phyloP scores from a whole-genome alignment of 2,329 filamentous ascomycete genomes.

The Paecilomyces variotii region DNA sequence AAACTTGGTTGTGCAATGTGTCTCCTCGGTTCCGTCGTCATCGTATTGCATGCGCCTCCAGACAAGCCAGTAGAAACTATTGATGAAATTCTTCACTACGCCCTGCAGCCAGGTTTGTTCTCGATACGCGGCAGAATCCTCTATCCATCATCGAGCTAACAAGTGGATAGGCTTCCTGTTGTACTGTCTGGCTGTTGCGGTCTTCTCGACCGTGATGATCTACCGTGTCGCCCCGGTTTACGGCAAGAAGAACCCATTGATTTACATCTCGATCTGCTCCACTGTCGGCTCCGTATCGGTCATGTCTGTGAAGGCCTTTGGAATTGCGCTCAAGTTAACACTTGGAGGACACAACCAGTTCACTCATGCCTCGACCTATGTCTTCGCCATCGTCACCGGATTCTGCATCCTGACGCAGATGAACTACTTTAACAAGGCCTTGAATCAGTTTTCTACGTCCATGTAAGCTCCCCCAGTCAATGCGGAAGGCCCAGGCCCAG shows the following conservation, averaged over 20 bases:
- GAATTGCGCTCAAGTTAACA: constrained; percentile 93
- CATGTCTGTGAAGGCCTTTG: constrained; percentile 98
- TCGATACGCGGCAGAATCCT: not conserved
- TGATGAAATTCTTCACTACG: constrained; percentile 83
- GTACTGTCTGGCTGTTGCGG: constrained; percentile 70
- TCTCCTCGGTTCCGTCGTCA: constrained; percentile 91
- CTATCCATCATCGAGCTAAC: constrained; percentile 1
- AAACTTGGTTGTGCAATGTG: constrained; percentile 95
- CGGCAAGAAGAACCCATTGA: constrained; percentile 89
- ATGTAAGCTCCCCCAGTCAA: constrained; percentile 56
- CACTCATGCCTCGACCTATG: constrained; percentile 87
- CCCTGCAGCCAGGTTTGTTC: constrained; percentile 73
- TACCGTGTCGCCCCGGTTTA: constrained; percentile 85
- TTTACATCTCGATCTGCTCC: constrained; percentile 96
- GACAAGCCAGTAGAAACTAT: constrained; percentile 87
- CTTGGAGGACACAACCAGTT: constrained; percentile 93
- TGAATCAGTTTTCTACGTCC: constrained; percentile 93
- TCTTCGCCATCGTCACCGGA: constrained; percentile 85
- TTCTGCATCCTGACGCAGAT: constrained; percentile 98
- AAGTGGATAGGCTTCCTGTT: constrained; percentile 66
- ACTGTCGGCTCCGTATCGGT: constrained; percentile 95
- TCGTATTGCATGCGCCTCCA: constrained; percentile 91
- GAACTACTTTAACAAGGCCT: constrained; percentile 99
- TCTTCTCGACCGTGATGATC: constrained; percentile 90
- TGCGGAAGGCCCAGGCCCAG: not conserved